These are phyloP conservation scores for Termitomyces sp. DNA, from an alignment of 768 basidiomycete species.

Conservation along the genomic window DNA sequence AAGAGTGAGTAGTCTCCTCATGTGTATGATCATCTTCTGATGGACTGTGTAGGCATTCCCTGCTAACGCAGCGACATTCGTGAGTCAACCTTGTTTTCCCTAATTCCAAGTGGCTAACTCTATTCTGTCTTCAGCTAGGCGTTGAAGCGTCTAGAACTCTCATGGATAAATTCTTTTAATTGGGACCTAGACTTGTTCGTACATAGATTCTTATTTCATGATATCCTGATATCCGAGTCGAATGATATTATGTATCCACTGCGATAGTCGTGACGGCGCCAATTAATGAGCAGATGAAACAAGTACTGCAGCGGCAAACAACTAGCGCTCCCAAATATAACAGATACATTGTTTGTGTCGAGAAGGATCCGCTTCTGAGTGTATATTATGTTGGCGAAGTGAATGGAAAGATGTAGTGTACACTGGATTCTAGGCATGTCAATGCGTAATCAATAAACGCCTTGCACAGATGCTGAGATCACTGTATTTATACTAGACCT, in stretches of 20 bases:
- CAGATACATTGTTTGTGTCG: background rate
- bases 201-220: background rate
- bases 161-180: constrained; percentile 62
- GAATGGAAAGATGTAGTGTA: too few species aligned
- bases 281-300: background rate
- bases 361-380: constrained; percentile 1
- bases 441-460: too few species aligned
- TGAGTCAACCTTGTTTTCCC: constrained; percentile 33
- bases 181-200: background rate
- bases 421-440: too few species aligned
- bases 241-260: background rate
- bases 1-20: constrained; percentile 42
- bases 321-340: background rate
- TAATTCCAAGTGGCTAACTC: constrained; percentile 2
- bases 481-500: too few species aligned
- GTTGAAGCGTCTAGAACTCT: constrained; percentile 86
- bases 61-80: constrained; percentile 92
- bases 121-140: constrained; percentile 55
- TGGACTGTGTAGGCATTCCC: constrained; percentile 74
- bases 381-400: too few species aligned
- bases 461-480: background rate
- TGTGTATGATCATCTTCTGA: background rate
- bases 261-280: background rate
- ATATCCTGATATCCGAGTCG: background rate
- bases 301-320: constrained; percentile 5